Base-by-base conservation (phyloP, 2,329 filamentous ascomycete genomes). In the Zymoseptoria pseudotritici region DNA sequence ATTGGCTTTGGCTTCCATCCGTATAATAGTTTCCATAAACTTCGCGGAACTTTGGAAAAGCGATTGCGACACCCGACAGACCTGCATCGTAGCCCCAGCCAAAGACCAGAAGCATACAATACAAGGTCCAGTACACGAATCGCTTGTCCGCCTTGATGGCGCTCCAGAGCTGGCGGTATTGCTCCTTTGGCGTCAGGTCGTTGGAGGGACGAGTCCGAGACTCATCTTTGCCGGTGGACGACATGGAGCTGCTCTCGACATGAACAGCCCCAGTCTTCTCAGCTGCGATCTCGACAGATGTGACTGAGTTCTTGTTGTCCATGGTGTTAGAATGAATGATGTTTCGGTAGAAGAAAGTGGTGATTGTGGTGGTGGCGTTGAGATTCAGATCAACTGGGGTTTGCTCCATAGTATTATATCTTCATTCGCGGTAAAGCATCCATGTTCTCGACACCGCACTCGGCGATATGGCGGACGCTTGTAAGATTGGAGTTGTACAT, bases 401-500 rank as follows among this genome's bases (percentile, higher is more conserved):
- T 42, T 11, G 36, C 36, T 17, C 36, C 36, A 42, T 42, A 4
- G 13, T 42, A 42, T 42, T 42, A 42, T 42, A 42, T 17, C 36
- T 42, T 42, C 11, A 5, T 42, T 17, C 36, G 13, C 36, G 36
- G 36, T 42, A 42, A 1, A 6, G 11, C 4, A 42, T 17, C 17
- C 36, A 42, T 42, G 36, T 17, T 17, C 36, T 42, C 36, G 80
- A 9, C 80, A 80, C 6, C 17, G 11, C 36, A 36, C 58, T 80
- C 80, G 70, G 77, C 80, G n/a, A 79, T 76, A 6, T 86, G 86
- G 53, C 81, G 87, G 1, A 42, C 36, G 36, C 3, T 17, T 42
- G 36, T 42, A 17, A 42, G 17, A 11, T 6, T 42, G 36, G 36
- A 56, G 80, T 80, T n/a, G 1, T 66, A 63, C 42, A 24, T 49